A percentile compares a stretch with the other conserved stretches of the same genome.
Conservation (phyloP, 1,284 basidiomycete genomes). For the Pascua sp. region DNA sequence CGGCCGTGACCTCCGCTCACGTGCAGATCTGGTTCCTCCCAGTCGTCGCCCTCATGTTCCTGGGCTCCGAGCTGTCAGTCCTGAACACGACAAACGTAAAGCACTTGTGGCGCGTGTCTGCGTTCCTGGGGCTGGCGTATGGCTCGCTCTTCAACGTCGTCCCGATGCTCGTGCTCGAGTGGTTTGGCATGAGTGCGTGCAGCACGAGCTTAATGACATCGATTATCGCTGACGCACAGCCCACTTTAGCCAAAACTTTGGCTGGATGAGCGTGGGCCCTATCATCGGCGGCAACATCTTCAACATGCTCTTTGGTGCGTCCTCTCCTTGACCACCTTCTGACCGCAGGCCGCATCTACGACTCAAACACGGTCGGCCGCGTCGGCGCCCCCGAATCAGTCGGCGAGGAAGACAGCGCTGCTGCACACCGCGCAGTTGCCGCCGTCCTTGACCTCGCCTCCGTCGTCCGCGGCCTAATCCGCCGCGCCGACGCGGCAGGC, state of each 20-base stretch:
- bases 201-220: neutral
- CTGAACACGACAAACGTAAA: constrained; percentile 60
- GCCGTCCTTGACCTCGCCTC: neutral
- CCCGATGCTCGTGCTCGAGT: constrained; percentile 75
- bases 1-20: neutral
- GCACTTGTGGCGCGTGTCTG: constrained; percentile 71
- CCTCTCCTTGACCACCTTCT: neutral
- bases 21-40: constrained; percentile 60
- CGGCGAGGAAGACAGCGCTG: neutral
- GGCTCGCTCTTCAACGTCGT: constrained; percentile 72
- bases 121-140: constrained; percentile 68
- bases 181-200: constrained; percentile 71
- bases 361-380: constrained; percentile 59
- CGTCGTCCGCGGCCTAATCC: neutral
- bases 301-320: constrained; percentile 70
- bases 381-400: neutral
- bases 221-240: constrained; percentile 3
- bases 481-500: neutral
- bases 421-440: neutral
- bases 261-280: constrained; percentile 70
- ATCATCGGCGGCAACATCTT: constrained; percentile 78
- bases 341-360: constrained; percentile 57
- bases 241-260: constrained; percentile 70
- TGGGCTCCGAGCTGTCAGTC: constrained; percentile 65
- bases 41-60: constrained; percentile 63